A percentile compares a stretch with the other conserved stretches of the same genome.
Conservation (phyloP, 2,329 filamentous ascomycete species). For the Aspergillus novofumigatus region DNA sequence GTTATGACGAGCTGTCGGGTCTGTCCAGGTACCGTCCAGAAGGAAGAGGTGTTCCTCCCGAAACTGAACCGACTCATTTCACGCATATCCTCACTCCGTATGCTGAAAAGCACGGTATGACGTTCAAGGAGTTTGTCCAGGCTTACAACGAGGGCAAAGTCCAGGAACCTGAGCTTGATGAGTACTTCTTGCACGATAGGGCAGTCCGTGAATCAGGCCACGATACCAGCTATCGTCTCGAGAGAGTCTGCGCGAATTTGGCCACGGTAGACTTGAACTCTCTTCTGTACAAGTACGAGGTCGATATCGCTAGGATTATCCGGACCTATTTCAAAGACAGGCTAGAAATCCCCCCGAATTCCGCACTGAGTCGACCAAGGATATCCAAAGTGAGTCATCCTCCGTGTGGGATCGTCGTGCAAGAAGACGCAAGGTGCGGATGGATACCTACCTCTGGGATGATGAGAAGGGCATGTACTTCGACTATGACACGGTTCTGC, state of each 20-base stretch:
- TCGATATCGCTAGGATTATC: conserved; percentile 84
- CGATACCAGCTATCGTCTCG: conserved; percentile 91
- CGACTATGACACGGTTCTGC: conserved; percentile 85
- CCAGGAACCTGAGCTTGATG: conserved; percentile 80
- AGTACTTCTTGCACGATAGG: conserved; percentile 94
- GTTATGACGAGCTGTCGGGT: conserved; percentile 71
- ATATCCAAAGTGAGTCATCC: conserved; percentile 73
- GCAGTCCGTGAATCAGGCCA: conserved; percentile 95
- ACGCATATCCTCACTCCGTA: conserved; percentile 78
- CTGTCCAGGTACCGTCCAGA: conserved; percentile 81
- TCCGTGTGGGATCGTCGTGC: conserved; percentile 87
- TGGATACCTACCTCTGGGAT: conserved; percentile 94
- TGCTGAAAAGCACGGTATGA: conserved; percentile 76
- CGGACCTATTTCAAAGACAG: conserved; percentile 78
- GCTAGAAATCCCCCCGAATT: conserved; percentile 81
- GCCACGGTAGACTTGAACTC: conserved; percentile 95
- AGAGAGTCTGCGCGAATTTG: conserved; percentile 79
- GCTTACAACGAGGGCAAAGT: conserved; percentile 80
- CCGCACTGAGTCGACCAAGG: conserved; percentile 60
- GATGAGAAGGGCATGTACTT: conserved; percentile 93
- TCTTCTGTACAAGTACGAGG: conserved; percentile 93
- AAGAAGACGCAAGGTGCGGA: conserved; percentile 74
- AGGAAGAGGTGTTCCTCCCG: conserved; percentile 80
- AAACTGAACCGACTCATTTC: conserved; percentile 86
- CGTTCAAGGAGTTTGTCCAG: conserved; percentile 76